These are phyloP conservation scores for Penicillium cosmopolitanum DNA, from an alignment of 495 filamentous ascomycete genomes.

Conservation along the genomic window DNA sequence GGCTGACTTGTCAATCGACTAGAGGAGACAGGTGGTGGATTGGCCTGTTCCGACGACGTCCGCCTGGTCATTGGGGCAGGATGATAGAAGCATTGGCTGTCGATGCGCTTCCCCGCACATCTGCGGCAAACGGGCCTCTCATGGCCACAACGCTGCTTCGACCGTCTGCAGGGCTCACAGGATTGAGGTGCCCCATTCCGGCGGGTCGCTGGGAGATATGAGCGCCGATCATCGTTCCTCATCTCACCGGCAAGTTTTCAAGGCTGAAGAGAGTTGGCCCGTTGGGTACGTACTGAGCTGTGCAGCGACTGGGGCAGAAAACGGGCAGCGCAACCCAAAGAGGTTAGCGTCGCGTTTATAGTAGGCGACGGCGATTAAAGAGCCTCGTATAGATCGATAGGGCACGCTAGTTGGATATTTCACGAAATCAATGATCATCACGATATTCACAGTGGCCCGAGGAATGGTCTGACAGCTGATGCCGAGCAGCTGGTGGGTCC, in stretches of 20 bases:
- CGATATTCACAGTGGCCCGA: too few relatives aligned
- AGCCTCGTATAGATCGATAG: constrained; percentile 2
- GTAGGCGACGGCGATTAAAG: constrained; percentile 1
- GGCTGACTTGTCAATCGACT: constrained; percentile 27
- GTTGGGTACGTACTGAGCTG: too few relatives aligned
- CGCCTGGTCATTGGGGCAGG: constrained; percentile 49
- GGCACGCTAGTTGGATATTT: too few relatives aligned
- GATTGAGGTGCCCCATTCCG: constrained; percentile 54
- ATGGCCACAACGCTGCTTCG: constrained; percentile 56
- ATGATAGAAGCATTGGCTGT: constrained; percentile 45
- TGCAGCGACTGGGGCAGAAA: too few relatives aligned
- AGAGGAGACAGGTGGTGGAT: constrained; percentile 13
- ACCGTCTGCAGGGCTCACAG: constrained; percentile 57
- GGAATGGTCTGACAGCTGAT: too few relatives aligned
- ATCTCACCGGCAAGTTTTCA: constrained; percentile 8
- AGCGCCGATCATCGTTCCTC: constrained; percentile 27
- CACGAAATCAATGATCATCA: too few relatives aligned
- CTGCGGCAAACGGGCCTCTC: constrained; percentile 40
- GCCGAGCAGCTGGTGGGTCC: too few relatives aligned
- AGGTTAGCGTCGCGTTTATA: constrained; percentile 19
- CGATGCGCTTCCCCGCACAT: constrained; percentile 40
- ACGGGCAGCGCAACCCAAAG: not conserved
- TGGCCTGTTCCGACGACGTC: constrained; percentile 20
- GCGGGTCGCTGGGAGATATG: constrained; percentile 34
- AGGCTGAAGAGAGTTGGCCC: not conserved